Base-by-base conservation (phyloP, 768 basidiomycete species). In the Leucosporidium yakuticum region DNA sequence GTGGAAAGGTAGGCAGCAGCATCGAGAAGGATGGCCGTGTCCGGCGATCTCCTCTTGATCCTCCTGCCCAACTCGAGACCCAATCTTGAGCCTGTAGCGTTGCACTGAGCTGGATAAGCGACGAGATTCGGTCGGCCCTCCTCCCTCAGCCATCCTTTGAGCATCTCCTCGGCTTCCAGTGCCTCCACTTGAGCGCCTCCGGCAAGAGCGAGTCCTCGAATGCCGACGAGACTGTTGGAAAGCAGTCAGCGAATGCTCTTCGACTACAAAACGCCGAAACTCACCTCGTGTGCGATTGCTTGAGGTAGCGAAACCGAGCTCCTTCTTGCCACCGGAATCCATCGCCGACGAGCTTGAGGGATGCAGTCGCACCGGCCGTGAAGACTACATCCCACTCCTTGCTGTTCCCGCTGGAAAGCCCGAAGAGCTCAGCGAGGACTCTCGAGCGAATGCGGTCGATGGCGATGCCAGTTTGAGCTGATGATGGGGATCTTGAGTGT, bases 371-470 rank as follows among this genome's bases (percentile, higher is more conserved):
- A 5, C 76, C 74, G 2, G 57, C 59, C 14, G 74, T 74, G 49
- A 75, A 77, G 49, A 77, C 68, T 34, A 77, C 62, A 23, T 73
- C 74, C 74, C 74, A 77, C 25, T 57, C 54, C 27, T 53, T 58
- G 34, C 60, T 59, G 11, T 60, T 25, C 11, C 32, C 59, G 2
- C 61, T 25, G 1, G 53, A n/a, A 5, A 76, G 65, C 34, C 64
- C 62, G 48, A 74, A 77, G 8, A 77, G 57, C 14, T 69, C 59
- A 4, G 32, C 8, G 23, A 75, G 60, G 15, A 77, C 72, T 14
- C 68, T 36, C 1, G 57, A 11, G 15, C 74, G 71, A 14, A 65
- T 55, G 17, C 27, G 2, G 23, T 51, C 69, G 65, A 77, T 69
- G 19, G 39, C 31, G 44, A 53, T 49, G 19, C 65, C 39, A 25